Evolutionary conservation across 1,284 basidiomycete species (phyloP).

Genomic region (Apiotrichum siamense): DNA sequence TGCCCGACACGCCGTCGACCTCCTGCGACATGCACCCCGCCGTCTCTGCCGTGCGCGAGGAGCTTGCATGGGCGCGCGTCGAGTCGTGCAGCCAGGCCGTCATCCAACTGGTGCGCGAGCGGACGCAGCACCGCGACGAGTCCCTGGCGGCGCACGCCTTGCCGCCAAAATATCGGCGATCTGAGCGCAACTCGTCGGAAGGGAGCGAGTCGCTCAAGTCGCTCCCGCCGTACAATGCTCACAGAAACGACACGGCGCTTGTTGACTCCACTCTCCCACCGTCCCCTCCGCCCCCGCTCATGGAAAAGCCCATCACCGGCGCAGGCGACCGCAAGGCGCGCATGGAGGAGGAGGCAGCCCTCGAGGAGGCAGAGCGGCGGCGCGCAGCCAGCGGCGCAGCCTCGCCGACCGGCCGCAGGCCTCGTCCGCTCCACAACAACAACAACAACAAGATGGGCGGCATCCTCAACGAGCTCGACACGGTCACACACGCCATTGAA

Average conservation of each 20-base stretch:
- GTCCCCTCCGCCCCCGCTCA: background rate
- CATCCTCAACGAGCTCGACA: constrained; percentile 59
- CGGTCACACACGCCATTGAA: constrained; percentile 76
- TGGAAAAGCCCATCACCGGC: background rate
- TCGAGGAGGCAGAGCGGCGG: background rate
- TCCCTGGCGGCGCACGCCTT: constrained; percentile 5
- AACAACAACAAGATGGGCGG: constrained; percentile 7
- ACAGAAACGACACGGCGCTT: constrained; percentile 2
- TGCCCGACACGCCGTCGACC: background rate
- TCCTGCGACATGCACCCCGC: constrained; percentile 19
- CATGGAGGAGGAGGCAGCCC: background rate
- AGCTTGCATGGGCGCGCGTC: constrained; percentile 32
- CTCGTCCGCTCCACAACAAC: background rate
- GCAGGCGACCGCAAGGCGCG: background rate
- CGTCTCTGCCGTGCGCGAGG: constrained; percentile 25
- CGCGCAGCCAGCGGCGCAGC: too few species aligned
- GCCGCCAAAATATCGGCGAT: constrained; percentile 11
- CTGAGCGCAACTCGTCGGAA: constrained; percentile 5
- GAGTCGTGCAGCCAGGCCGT: constrained; percentile 26
- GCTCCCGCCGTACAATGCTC: constrained; percentile 9
- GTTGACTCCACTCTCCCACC: background rate
- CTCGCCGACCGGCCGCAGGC: too few species aligned
- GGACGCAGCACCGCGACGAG: constrained; percentile 1
- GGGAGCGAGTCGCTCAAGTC: constrained; percentile 2
- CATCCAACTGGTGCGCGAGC: constrained; percentile 18